Conservation (phyloP, 192 early-diverging fungal species). For the Entrophospora sp. region DNA sequence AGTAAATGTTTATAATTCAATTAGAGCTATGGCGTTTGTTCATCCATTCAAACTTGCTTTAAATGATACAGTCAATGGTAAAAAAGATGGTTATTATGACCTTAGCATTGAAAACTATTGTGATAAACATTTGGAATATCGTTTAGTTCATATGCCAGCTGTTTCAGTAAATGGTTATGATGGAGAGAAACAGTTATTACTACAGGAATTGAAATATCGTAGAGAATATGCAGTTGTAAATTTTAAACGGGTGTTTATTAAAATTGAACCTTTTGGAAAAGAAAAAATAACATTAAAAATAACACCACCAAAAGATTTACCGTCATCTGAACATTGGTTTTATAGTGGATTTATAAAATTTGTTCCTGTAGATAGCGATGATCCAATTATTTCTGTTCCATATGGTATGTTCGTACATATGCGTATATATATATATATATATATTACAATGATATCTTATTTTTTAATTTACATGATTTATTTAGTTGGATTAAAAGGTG, state of each 20-base stretch:
- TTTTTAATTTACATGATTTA: too few relatives aligned
- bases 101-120: conserved; percentile 37
- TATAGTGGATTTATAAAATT: conserved; percentile 23
- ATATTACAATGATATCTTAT: too few relatives aligned
- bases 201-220: conserved; percentile 20
- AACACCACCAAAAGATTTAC: conserved; percentile 27
- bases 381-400: too few relatives aligned
- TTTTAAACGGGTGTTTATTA: conserved; percentile 20
- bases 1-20: conserved; percentile 56
- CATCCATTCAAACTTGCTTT: conserved; percentile 50
- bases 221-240: conserved; percentile 28
- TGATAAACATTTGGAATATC: conserved; percentile 24
- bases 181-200: conserved; percentile 18
- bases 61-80: conserved; percentile 31
- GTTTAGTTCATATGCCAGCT: conserved; percentile 30
- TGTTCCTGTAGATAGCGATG: too few relatives aligned
- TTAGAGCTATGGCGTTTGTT: conserved; percentile 41
- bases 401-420: too few relatives aligned
- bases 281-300: conserved; percentile 31
- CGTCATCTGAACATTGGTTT: conserved; percentile 16
- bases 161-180: conserved; percentile 35
- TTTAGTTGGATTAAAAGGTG: too few relatives aligned
- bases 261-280: conserved; percentile 23
- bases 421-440: too few relatives aligned
- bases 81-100: conserved; percentile 21